Percentiles rank a stretch among this genome's conserved stretches.
phyloP scores from a whole-genome alignment of 1,139 yeast species.

The Sugiyamaella novakii region DNA sequence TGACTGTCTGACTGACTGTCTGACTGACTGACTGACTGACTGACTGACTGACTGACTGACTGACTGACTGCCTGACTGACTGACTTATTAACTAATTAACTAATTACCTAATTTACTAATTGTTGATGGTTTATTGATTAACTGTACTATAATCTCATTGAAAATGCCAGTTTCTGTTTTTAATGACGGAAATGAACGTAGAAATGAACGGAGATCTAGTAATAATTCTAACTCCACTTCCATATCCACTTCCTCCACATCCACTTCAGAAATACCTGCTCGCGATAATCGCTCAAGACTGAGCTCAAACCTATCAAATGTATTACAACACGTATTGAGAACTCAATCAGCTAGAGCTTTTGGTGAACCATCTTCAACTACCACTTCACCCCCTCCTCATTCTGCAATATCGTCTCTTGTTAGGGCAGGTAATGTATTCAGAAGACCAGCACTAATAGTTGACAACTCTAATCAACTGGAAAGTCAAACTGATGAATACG shows the following conservation, averaged over 20 bases:
- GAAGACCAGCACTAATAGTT: not conserved
- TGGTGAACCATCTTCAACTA: not conserved
- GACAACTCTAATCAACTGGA: not conserved
- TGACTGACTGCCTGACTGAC: no score
- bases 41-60: no score
- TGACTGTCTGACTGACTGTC: no score
- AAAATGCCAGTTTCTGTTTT: slow-evolving; percentile 11
- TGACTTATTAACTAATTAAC: no score
- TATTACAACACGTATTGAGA: slow-evolving; percentile 10
- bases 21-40: no score
- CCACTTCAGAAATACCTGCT: no score
- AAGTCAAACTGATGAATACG: not conserved
- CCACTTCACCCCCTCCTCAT: not conserved
- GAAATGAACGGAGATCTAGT: slow-evolving; percentile 1
- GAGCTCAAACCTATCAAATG: not conserved
- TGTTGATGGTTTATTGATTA: no score
- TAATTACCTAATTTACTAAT: no score
- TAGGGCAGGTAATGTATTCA: slow-evolving; percentile 10
- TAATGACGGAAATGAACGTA: slow-evolving; percentile 6
- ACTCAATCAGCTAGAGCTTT: slow-evolving; percentile 9
- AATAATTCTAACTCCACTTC: not conserved
- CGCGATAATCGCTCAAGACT: slow-evolving; percentile 1
- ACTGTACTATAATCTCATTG: no score
- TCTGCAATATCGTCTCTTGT: slow-evolving; percentile 9
- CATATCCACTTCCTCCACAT: no score